Base-by-base conservation (phyloP, 768 basidiomycete species). In the Cubamyces sp. region DNA sequence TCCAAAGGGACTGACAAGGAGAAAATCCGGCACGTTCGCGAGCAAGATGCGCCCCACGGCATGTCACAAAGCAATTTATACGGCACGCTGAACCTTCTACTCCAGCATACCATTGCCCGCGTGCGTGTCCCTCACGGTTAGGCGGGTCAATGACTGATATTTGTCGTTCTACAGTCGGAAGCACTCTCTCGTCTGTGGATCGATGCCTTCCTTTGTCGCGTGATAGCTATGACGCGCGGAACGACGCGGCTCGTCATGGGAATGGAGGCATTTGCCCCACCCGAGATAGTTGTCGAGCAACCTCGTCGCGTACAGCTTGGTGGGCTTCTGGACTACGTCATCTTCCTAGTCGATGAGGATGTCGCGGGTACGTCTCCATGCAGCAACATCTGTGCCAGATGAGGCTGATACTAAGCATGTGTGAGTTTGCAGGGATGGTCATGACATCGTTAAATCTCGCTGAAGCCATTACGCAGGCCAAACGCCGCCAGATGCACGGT, bases 201-300 rank as follows among this genome's bases (percentile, higher is more conserved):
- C 9, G 50, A 51, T 28, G 34, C 30, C n/a, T 51, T 51, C 19
- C 34, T 51, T 5, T 51, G 18, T 21, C 28, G 50, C 19, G 50
- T 51, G 30, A 51, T 30, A 28, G 50, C 50, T 34, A 51, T 39
- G 28, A 30, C 34, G n/a, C 30, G n/a, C 50, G 19, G 34, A 3
- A 37, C 28, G 50, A 51, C 30, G 50, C 50, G 50, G 19, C 50
- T 30, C 30, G 14, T 51, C 30, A 51, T 51, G 30, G 50, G 50
- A 37, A 30, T 51, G n/a, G 50, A 37, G 21, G 50, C 37, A n/a
- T 39, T 51, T 37, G 50, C 28, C 34, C 34, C 18, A 34, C 34
- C 50, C 26, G 28, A 37, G 25, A 37, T n/a, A 30, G 16, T 51
- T 8, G 50, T 51, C 18, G 50, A 34, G n/a, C 16, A 39, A n/a